phyloP scores from a whole-genome alignment of 2,329 filamentous ascomycete genomes.

The Akanthomyces muscarius region DNA sequence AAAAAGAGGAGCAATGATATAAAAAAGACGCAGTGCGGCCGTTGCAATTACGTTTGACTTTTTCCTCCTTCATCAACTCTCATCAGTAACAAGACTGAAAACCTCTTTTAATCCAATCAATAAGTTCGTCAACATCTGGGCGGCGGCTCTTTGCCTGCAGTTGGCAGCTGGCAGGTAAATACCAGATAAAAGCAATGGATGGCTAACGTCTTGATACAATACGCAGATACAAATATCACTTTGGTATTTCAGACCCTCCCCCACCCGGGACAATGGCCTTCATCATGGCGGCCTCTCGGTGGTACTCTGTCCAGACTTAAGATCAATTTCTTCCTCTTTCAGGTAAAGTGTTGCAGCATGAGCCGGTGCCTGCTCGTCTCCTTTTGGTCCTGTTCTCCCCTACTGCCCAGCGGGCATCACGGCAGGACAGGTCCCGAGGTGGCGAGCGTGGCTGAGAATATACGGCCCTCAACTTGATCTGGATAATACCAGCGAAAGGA shows the following conservation, averaged over 20 bases:
- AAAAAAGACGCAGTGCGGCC: constrained; percentile 6
- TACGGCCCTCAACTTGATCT: constrained; percentile 94
- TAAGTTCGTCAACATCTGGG: constrained; percentile 8
- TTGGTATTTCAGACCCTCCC: constrained; percentile 7
- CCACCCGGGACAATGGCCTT: constrained; percentile 18
- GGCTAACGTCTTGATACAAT: constrained; percentile 6
- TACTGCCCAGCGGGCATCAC: constrained; percentile 26
- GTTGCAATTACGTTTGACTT: neutral
- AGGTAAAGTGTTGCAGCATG: constrained; percentile 53
- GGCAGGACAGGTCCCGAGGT: constrained; percentile 1
- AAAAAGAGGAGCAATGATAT: constrained; percentile 15
- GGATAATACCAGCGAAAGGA: constrained; percentile 99
- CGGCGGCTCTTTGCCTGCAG: neutral
- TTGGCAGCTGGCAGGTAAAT: neutral
- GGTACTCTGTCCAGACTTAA: constrained; percentile 34
- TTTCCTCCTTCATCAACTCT: neutral
- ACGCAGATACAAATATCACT: constrained; percentile 1
- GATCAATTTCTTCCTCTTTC: constrained; percentile 28
- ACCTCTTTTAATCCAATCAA: neutral
- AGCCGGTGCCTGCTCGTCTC: constrained; percentile 52
- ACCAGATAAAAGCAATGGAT: neutral
- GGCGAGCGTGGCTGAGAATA: constrained; percentile 64
- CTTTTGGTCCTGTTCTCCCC: neutral
- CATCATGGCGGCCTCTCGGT: constrained; percentile 33
- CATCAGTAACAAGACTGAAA: constrained; percentile 1